phyloP scores from a whole-genome alignment of 2,329 filamentous ascomycete species.

The Pezizomycotina sp. region DNA sequence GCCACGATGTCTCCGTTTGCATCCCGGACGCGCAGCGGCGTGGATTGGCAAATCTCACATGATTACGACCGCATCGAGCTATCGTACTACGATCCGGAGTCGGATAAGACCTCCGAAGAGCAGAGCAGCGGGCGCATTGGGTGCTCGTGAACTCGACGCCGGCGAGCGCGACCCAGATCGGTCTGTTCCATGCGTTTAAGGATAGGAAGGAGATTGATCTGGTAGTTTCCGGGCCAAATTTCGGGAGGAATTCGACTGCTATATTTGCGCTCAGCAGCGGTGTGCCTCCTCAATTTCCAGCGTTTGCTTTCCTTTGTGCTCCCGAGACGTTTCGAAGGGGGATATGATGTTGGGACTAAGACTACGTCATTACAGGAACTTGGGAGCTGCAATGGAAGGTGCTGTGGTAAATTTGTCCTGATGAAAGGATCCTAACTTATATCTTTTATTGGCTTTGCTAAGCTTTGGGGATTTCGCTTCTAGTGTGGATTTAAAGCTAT shows the following conservation, averaged over 20 bases:
- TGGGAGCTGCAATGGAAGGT: constrained; percentile 62
- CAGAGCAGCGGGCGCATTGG: constrained; percentile 52
- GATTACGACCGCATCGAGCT: constrained; percentile 72
- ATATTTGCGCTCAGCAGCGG: constrained; percentile 64
- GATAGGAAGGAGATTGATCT: constrained; percentile 56
- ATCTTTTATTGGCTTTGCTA: no score
- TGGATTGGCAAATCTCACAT: constrained; percentile 99
- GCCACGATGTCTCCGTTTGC: constrained; percentile 79
- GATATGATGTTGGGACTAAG: no score
- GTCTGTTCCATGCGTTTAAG: constrained; percentile 61
- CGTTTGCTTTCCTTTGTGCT: no score
- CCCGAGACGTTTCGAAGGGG: no score
- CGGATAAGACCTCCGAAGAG: constrained; percentile 41
- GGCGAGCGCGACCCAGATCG: constrained; percentile 66
- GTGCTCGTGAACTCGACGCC: constrained; percentile 66
- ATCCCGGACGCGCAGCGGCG: constrained; percentile 75
- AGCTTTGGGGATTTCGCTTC: neutral
- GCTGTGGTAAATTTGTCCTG: constrained; percentile 38
- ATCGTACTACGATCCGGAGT: constrained; percentile 59
- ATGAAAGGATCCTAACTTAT: no score
- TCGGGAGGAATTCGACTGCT: constrained; percentile 65
- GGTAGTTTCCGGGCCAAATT: constrained; percentile 63
- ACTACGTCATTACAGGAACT: no score
- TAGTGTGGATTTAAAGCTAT: constrained; percentile 50
- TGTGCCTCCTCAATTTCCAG: no score